A percentile compares a stretch with the other conserved stretches of the same genome.
Evolutionary conservation across 2,329 filamentous ascomycete species (phyloP).

Genomic region (Trichoderma brevicompactum): DNA sequence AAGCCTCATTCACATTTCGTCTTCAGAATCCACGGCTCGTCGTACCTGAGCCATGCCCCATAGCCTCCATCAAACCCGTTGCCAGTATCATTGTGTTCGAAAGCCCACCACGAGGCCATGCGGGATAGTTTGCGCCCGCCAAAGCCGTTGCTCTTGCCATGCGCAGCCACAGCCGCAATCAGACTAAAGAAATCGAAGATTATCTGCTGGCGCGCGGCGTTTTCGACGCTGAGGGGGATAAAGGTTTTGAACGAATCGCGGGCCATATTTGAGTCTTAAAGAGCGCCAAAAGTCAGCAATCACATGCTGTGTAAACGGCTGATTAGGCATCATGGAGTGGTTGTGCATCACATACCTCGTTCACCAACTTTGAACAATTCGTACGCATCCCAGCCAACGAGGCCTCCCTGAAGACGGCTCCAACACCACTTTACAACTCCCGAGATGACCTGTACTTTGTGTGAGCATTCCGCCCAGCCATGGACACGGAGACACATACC

Average conservation of each 20-base stretch:
- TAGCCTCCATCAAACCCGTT: constrained; percentile 96
- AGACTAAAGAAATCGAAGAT: constrained; percentile 98
- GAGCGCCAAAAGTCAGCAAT: constrained; percentile 14
- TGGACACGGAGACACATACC: constrained; percentile 58
- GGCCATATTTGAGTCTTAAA: constrained; percentile 83
- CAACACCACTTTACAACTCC: constrained; percentile 98
- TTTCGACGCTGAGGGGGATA: constrained; percentile 91
- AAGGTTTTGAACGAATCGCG: constrained; percentile 95
- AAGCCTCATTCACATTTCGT: background rate
- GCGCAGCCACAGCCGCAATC: constrained; percentile 84
- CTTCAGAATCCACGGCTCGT: constrained; percentile 9
- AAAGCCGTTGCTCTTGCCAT: constrained; percentile 91
- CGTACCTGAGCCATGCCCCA: constrained; percentile 80
- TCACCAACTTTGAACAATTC: constrained; percentile 95
- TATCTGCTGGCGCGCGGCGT: constrained; percentile 80
- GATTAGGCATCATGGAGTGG: background rate
- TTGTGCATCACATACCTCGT: constrained; percentile 63
- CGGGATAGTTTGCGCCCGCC: constrained; percentile 92
- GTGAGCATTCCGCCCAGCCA: constrained; percentile 34
- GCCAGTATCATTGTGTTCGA: constrained; percentile 83
- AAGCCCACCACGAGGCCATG: constrained; percentile 98
- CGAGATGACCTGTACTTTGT: constrained; percentile 71
- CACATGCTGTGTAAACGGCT: background rate
- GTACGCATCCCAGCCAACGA: constrained; percentile 97
- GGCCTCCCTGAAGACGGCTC: constrained; percentile 86